phyloP scores from a whole-genome alignment of 805 yeast genomes.

The Candida corydali region DNA sequence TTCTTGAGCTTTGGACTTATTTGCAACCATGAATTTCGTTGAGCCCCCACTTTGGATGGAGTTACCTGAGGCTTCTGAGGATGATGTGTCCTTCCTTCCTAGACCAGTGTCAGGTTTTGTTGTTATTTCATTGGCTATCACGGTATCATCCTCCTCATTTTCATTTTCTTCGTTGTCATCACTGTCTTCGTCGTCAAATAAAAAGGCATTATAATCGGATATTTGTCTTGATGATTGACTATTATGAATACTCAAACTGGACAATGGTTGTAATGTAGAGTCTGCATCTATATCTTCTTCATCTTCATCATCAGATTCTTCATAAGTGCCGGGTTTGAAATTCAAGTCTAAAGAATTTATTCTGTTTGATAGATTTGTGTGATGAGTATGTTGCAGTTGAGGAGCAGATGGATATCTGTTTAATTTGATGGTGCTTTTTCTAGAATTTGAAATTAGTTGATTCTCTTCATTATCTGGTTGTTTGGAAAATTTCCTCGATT shows the following conservation, averaged over 20 bases:
- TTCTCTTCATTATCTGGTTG: constrained; percentile 8
- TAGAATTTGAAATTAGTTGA: constrained; percentile 19
- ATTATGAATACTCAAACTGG: constrained; percentile 4
- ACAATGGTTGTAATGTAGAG: constrained; percentile 1
- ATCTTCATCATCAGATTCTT: constrained; percentile 9
- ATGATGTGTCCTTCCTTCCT: constrained; percentile 7
- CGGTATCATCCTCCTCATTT: neutral
- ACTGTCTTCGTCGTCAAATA: constrained; percentile 17
- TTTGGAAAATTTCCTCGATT: constrained; percentile 3
- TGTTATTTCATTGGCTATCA: neutral
- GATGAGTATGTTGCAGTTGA: neutral
- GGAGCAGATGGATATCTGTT: constrained; percentile 37
- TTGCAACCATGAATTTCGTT: constrained; percentile 6
- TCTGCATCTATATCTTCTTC: constrained; percentile 5
- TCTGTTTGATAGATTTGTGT: constrained; percentile 8
- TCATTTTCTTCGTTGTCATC: constrained; percentile 4
- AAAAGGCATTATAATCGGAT: constrained; percentile 22
- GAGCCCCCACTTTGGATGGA: constrained; percentile 27
- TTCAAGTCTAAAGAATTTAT: constrained; percentile 19
- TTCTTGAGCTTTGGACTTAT: neutral
- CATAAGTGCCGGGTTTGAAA: constrained; percentile 13
- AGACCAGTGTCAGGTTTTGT: constrained; percentile 2
- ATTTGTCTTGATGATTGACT: constrained; percentile 17
- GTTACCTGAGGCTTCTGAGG: constrained; percentile 15
- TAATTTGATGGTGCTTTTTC: constrained; percentile 28